Conservation (phyloP, 768 basidiomycete species). For the Postia placenta region DNA sequence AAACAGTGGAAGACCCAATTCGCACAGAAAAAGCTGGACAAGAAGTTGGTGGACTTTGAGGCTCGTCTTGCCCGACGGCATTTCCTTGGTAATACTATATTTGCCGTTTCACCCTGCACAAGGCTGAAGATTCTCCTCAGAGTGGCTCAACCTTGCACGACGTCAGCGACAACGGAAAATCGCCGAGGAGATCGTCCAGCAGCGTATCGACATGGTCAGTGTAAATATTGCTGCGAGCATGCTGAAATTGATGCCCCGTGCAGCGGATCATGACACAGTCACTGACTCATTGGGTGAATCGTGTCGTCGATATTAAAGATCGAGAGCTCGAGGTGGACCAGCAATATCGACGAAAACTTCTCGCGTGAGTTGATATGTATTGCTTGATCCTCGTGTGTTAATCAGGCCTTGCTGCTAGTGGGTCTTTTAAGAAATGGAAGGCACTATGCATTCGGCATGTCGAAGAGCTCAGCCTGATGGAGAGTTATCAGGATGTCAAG, state of each 20-base stretch:
- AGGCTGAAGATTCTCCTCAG: conserved; percentile 23
- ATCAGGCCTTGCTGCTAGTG: conserved; percentile 28
- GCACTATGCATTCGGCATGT: conserved; percentile 51
- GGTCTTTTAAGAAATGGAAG: conserved; percentile 67
- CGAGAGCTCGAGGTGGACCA: conserved; percentile 63
- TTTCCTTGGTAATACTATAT: conserved; percentile 33
- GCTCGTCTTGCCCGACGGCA: conserved; percentile 27
- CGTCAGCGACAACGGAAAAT: conserved; percentile 33
- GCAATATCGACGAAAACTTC: conserved; percentile 31
- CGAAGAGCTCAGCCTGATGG: conserved; percentile 73
- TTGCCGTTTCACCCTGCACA: not conserved
- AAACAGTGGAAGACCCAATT: conserved; percentile 41
- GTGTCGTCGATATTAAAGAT: conserved; percentile 67
- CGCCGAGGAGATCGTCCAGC: conserved; percentile 37
- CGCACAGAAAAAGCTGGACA: conserved; percentile 37
- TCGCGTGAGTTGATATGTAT: conserved; percentile 27
- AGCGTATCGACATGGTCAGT: conserved; percentile 36
- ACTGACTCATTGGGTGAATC: conserved; percentile 61
- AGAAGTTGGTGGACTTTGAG: conserved; percentile 39
- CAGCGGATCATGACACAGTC: conserved; percentile 48
- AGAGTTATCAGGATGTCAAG: conserved; percentile 77
- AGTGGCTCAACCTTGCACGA: conserved; percentile 39
- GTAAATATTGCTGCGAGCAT: not conserved
- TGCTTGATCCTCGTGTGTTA: not conserved
- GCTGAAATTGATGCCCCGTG: not conserved